Conservation (phyloP, 2,329 filamentous ascomycete species). For the Penicillium vulpinum region DNA sequence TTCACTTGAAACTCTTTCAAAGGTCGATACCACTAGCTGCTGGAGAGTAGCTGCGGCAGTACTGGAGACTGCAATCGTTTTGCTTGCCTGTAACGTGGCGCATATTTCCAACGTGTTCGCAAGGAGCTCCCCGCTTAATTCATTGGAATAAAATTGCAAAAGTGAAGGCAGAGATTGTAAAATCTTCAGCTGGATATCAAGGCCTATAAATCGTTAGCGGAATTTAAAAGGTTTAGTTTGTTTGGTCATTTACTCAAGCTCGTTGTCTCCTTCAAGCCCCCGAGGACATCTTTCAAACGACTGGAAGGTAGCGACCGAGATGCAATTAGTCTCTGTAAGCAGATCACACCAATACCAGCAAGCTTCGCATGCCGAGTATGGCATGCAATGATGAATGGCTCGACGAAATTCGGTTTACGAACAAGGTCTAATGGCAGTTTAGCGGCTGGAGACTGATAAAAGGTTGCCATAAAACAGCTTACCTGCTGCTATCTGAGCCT, state of each 20-base stretch:
- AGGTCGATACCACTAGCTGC: slow-evolving; percentile 87
- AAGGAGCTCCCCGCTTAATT: slow-evolving; percentile 77
- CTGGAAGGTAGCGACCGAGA: slow-evolving; percentile 75
- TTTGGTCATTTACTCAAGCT: slow-evolving; percentile 58
- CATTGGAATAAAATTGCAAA: slow-evolving; percentile 82
- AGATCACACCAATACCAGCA: slow-evolving; percentile 81
- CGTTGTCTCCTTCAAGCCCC: slow-evolving; percentile 82
- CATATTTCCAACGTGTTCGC: slow-evolving; percentile 85
- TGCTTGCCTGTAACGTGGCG: slow-evolving; percentile 84
- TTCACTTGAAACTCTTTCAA: slow-evolving; percentile 84
- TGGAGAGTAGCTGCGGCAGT: slow-evolving; percentile 96
- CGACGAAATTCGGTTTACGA: slow-evolving; percentile 78
- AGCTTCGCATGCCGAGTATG: slow-evolving; percentile 87
- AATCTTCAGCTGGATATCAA: slow-evolving; percentile 95
- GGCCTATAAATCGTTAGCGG: slow-evolving; percentile 44
- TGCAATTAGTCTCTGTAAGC: slow-evolving; percentile 84
- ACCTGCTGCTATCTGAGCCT: slow-evolving; percentile 74
- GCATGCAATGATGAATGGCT: slow-evolving; percentile 92
- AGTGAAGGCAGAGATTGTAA: slow-evolving; percentile 87
- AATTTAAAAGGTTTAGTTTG: not conserved
- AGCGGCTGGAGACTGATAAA: not conserved
- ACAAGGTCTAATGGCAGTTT: slow-evolving; percentile 66
- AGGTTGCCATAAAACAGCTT: slow-evolving; percentile 21
- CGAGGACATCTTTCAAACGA: slow-evolving; percentile 80
- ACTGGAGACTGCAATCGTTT: slow-evolving; percentile 90